Evolutionary conservation across 352 stramenopile genomes (phyloP), one percentile per base, ranked within the genome.

Genomic region (Pythium diclinum): DNA sequence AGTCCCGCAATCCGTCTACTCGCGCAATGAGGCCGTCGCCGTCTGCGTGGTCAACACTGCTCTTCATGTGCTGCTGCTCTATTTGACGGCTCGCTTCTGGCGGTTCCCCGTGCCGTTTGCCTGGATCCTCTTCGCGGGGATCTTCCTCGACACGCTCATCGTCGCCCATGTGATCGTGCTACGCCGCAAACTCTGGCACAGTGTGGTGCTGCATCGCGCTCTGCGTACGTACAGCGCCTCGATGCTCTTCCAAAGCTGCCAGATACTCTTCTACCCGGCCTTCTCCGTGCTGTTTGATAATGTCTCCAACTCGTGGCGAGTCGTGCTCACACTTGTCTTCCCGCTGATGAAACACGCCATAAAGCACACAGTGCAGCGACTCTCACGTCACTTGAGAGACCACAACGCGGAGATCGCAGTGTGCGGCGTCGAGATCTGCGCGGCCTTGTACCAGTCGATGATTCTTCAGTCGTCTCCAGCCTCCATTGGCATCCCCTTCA

Each of bases 261-360:
- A 69, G 54, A 44, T 65, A n/a, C 9, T 56, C 14, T 28, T 69
- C 48, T 65, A 69, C 47, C 63, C 63, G 14, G 56, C 28, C 7
- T 65, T 69, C 49, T 60, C 63, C 3, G 48, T 56, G 36, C 17
- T 61, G 13, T 69, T 65, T 25, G 63, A 69, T 14, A 33, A 49
- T 16, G 56, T 56, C 8, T 38, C 49, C 23, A 32, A 33, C 3
- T 9, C 17, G 19, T 36, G 14, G 32, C 56, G 42, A 2, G 25
- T 69, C 38, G 34, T 42, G 11, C 55, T 69, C 30, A 61, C 47
- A 14, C 4, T 64, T 13, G 4, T 48, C 21, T 69, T 65, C 40
- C 63, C 63, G 7, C 16, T 56, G 9, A 6, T 61, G 9, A 69
- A 69, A 32, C 44, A 56, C 48, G 16, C 16, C 0, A 28, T 65